These are phyloP conservation scores for Pseudoturritis turrita DNA, from an alignment of 345 rosid species.

Conservation along the genomic window DNA sequence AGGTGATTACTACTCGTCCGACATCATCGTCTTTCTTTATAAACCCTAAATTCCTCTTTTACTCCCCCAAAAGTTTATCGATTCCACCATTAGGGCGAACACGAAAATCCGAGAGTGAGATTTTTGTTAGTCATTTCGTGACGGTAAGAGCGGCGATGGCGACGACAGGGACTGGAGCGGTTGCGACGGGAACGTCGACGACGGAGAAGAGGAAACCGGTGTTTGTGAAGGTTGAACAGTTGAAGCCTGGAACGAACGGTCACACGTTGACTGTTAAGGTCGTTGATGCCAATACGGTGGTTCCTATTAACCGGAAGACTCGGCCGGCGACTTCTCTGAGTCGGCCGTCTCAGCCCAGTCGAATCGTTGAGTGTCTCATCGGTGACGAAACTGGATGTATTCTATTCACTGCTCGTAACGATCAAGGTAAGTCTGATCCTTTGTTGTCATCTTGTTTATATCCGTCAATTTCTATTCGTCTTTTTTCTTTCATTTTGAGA, in stretches of 20 bases:
- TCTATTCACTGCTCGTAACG: conserved; percentile 87
- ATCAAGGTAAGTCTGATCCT: conserved; percentile 50
- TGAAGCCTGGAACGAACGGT: conserved; percentile 67
- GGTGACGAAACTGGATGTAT: conserved; percentile 76
- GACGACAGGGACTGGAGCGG: conserved; percentile 25
- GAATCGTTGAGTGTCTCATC: conserved; percentile 73
- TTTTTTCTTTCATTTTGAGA: background rate
- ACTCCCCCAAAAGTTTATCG: background rate
- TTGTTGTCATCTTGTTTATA: background rate
- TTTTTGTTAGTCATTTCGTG: background rate
- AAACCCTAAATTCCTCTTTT: conserved; percentile 20
- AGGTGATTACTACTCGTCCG: conserved; percentile 17
- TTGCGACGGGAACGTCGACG: conserved; percentile 22
- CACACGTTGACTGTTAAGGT: conserved; percentile 65
- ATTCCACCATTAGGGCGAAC: conserved; percentile 22
- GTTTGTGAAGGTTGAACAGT: conserved; percentile 59
- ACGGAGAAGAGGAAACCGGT: conserved; percentile 58
- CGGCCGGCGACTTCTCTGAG: conserved; percentile 46
- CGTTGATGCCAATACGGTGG: conserved; percentile 44
- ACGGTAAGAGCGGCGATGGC: conserved; percentile 21
- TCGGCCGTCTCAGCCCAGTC: conserved; percentile 50
- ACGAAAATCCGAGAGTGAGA: no score
- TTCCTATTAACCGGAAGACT: conserved; percentile 39
- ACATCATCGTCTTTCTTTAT: conserved; percentile 13
- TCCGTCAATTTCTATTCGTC: background rate